Evolutionary conservation across 345 rosid species (phyloP), one percentile per base, ranked within the genome.

Genomic region (Excoecaria agallocha): DNA sequence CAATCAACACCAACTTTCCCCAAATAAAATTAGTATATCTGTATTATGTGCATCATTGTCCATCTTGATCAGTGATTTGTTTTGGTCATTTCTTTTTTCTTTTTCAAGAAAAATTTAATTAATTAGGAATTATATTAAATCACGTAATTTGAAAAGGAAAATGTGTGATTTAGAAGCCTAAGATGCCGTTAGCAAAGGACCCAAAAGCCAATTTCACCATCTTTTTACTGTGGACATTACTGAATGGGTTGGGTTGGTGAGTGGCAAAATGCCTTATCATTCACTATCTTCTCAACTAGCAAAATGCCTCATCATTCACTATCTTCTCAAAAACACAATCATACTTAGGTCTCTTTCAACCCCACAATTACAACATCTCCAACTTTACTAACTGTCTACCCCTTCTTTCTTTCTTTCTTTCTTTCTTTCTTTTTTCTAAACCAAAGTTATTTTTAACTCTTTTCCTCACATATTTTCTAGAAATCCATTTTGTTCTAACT

Each of bases 211-310:
- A 79, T 79, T 62, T 70, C 68, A 65, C 25, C 49, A 72, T 41
- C 20, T 55, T 66, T 81, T 63, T 13, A 74, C 69, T 66, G 84
- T 79, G 57, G 76, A 15, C 61, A 76, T 76, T 78, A 81, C 83
- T 78, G 80, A 58, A 46, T 64, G 74, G 78, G 90, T 89, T 83
- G 85, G 92, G 92, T 87, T 83, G 90, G 83, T 84, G 84, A 88
- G 94, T 72, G 76, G 83, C 90, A 88, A 72, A 73, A 75, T 76
- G 76, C 82, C 78, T 79, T 51, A 63, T 76, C 85, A 74, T 84
- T 80, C 79, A 74, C 71, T 64, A 70, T 70, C 72, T 61, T 72
- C 80, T 57, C 70, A 58, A 73, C n/a, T n/a, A 77, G 83, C 90
- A 88, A 72, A 73, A 75, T 76, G 76, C 82, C 78, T 79, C 55